Base-by-base conservation (phyloP, 345 rosid species). In the Ailanthus altissimus region DNA sequence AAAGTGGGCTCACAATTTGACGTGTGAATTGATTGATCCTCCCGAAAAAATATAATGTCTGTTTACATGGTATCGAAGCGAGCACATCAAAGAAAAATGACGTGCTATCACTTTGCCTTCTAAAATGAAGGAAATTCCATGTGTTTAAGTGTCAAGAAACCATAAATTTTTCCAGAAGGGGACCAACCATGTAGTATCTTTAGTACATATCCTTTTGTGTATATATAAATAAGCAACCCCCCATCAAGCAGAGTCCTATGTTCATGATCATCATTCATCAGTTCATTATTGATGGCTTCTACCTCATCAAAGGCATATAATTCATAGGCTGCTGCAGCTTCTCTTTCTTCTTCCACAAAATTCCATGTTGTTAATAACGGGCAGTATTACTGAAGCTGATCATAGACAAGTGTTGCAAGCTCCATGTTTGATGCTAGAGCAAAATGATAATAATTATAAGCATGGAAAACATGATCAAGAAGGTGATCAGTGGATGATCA, bases 401-500 rank as follows among this genome's bases (percentile, higher is more conserved):
- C n/a, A 47, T 23, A 65, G 53, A 9, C 51, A 71, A 62, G 59
- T 59, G 46, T 59, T 57, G 63, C 53, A 26, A 47, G 28, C 26
- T 75, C 53, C 66, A 28, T 38, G 54, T 54, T 72, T 72, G 77
- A 72, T 75, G 5, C 38, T 32, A 32, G 51, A 5, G 43, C 12
- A 64, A n/a, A 38, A 66, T 14, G 73, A 58, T 69, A 50, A 58
- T 64, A 50, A 45, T 43, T 1, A 26, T 51, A 64, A 63, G 68
- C 59, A 82, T 75, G 71, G 62, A 18, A 69, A 80, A 6, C 73
- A 28, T 20, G 49, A 14, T 5, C 63, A 75, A 18, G 68, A 62
- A 43, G 70, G 70, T 62, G 43, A 11, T 0, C 58, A 75, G 77
- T 69, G 75, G 85, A 62, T 40, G 54, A 70, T 76, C 62, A 79